A percentile compares a stretch with the other conserved stretches of the same genome.
phyloP scores from a whole-genome alignment of 306 rosid genomes.

The Medicago ruthenica region DNA sequence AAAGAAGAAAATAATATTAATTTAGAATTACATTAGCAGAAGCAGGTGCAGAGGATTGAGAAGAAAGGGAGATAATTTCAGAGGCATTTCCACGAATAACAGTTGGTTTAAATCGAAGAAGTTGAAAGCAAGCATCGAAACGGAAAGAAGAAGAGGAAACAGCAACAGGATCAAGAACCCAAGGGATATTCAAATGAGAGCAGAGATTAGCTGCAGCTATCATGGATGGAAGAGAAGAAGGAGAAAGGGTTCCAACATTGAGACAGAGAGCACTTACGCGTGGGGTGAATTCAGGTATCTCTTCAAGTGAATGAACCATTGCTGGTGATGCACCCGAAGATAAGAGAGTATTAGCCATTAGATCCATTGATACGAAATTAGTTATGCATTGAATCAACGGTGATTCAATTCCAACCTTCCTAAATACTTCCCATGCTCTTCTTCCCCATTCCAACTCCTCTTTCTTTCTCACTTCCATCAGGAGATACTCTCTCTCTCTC shows the following conservation, averaged over 20 bases:
- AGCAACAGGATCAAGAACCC: conserved; percentile 94
- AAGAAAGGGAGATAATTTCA: conserved; percentile 72
- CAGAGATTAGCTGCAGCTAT: conserved; percentile 61
- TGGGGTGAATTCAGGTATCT: conserved; percentile 80
- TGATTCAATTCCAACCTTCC: conserved; percentile 56
- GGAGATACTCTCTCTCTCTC: too few relatives aligned
- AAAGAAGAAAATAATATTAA: not conserved
- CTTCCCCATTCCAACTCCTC: not conserved
- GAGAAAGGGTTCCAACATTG: conserved; percentile 80
- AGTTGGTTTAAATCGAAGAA: conserved; percentile 62
- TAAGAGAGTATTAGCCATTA: conserved; percentile 84
- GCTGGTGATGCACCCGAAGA: conserved; percentile 92
- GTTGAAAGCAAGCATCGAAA: conserved; percentile 67
- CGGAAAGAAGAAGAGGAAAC: conserved; percentile 75
- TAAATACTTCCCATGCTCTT: conserved; percentile 60
- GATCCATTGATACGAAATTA: conserved; percentile 89
- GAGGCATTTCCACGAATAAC: conserved; percentile 85
- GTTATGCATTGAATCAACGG: conserved; percentile 93
- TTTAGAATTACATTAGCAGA: conserved; percentile 51
- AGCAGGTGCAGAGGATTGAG: not conserved
- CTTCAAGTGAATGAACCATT: conserved; percentile 77
- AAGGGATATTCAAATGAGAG: conserved; percentile 53
- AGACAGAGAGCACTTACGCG: conserved; percentile 61
- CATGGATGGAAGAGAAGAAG: conserved; percentile 76
- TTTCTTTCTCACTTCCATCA: not conserved